Conservation (phyloP, 202 grass and related monocot species). For the Elaeis oleifera region DNA sequence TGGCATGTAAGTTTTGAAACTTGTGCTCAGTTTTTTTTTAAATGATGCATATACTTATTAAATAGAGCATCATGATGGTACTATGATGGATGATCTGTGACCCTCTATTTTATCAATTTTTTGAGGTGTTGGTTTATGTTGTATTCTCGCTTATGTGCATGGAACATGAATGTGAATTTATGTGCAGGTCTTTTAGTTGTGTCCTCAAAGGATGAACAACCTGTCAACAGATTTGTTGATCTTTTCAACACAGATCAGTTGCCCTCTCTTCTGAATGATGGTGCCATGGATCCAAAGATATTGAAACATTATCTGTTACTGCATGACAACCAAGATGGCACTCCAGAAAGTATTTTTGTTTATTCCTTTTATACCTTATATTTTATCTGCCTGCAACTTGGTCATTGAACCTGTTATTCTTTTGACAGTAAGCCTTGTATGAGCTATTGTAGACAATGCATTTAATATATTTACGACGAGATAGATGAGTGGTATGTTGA, state of each 20-base stretch:
- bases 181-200: slow-evolving; percentile 78
- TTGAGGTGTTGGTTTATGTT: neutral
- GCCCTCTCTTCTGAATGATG: slow-evolving; percentile 82
- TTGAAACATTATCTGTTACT: slow-evolving; percentile 91
- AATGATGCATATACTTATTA: slow-evolving; percentile 12
- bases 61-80: slow-evolving; percentile 17
- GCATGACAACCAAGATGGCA: slow-evolving; percentile 90
- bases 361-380: neutral
- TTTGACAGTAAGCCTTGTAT: no score
- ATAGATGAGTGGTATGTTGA: no score
- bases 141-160: neutral
- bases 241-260: slow-evolving; percentile 82
- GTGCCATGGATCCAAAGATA: slow-evolving; percentile 91
- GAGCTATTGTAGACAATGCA: no score
- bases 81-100: slow-evolving; percentile 14
- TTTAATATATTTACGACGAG: no score
- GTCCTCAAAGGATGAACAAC: slow-evolving; percentile 91
- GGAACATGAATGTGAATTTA: neutral
- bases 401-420: neutral
- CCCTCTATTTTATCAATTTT: slow-evolving; percentile 12
- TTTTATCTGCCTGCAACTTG: neutral
- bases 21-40: slow-evolving; percentile 6
- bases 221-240: slow-evolving; percentile 81
- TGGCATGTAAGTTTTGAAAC: slow-evolving; percentile 73
- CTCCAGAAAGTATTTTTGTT: slow-evolving; percentile 70